Base-by-base conservation (phyloP, 73 alveolate genomes). In the Tetrahymena thermophila region DNA sequence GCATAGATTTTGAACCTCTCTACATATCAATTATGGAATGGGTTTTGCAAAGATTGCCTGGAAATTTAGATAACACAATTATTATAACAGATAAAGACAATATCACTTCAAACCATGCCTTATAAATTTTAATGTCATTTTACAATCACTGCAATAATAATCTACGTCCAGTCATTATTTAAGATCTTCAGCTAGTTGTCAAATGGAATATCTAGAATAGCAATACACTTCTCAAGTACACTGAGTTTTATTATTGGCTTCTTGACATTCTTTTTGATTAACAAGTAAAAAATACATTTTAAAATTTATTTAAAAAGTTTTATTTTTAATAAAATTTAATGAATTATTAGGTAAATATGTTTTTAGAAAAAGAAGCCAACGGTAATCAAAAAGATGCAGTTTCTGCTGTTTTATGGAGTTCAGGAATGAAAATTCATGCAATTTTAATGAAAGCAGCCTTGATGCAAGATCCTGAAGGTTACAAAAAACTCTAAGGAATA, bases 11-110 rank as follows among this genome's bases (percentile, higher is more conserved):
- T 95, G 97, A 95, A 50, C 97, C 97, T 44, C 83, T 95, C 31
- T 95, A 95, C 56, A 94, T 95, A 43, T 94, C 97, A 89, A 95
- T 95, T 10, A 95, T 95, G 97, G 97, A 95, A 95, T 95, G 97
- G 97, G 50, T 95, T 56, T 43, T 95, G 8, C 93, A 94, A 85
- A 95, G 95, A 89, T 43, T 93, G 23, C 95, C 94, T 21, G 97
- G 97, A 31, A 95, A 85, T 55, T 85, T 89, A 23, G 94, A 95
- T 89, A 42, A 89, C 34, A 93, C 85, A 25, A 95, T 94, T 34
- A 58, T 95, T 25, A 43, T 95, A 0, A 56, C 94, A 35, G 97
- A 95, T 85, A 94, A 95, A 58, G 94, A 57, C 35, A 85, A 43
- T 23, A 35, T 95, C 28, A 95, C 94, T 50, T 71, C 89, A 71